Base-by-base conservation (phyloP, 1,284 basidiomycete genomes). In the Rhodotorula sp. region DNA sequence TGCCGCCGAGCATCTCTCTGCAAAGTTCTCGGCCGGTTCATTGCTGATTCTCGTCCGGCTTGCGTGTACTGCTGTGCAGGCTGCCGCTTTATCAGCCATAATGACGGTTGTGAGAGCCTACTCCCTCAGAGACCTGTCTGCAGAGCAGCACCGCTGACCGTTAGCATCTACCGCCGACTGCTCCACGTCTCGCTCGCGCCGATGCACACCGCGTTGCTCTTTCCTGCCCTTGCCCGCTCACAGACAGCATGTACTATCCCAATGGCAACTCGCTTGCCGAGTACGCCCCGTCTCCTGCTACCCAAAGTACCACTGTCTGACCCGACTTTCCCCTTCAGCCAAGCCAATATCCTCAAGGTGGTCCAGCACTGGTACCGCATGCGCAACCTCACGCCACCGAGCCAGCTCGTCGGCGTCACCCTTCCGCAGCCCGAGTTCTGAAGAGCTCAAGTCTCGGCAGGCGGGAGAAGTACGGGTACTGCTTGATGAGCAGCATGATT, bases 371-470 rank as follows among this genome's bases (percentile, higher is more conserved):
- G 50, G 55, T 61, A 66, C 66, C 57, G 70, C 9, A 59, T 66
- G 1, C 68, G 66, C 2, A 54, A 57, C 8, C 56, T 66, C 49
- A 19, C 70, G 10, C 44, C 64, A 3, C 74, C 74, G 1, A 25
- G 61, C 3, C n/a, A 34, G 13, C 53, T 74, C 1, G 54, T 59
- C 3, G 70, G 44, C 1, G 72, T 76, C 23, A 46, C 64, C 3
- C 74, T 72, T 45, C 72, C 74, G 25, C 74, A 76, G n/a, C 74
- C 72, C 0, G 68, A 59, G 1, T 76, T 76, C 63, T 76, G 19
- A 34, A 12, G 21, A 54, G 53, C 27, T 54, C 34, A 34, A 34
- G 34, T 34, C 34, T 34, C 34, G 34, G 34, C 34, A 34, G 34
- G 34, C 34, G 34, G 34, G 34, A 34, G 34, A 34, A 34, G 34